These are phyloP conservation scores for Dactylella cylindrospora DNA, from an alignment of 2,329 filamentous ascomycete genomes.

Conservation along the genomic window DNA sequence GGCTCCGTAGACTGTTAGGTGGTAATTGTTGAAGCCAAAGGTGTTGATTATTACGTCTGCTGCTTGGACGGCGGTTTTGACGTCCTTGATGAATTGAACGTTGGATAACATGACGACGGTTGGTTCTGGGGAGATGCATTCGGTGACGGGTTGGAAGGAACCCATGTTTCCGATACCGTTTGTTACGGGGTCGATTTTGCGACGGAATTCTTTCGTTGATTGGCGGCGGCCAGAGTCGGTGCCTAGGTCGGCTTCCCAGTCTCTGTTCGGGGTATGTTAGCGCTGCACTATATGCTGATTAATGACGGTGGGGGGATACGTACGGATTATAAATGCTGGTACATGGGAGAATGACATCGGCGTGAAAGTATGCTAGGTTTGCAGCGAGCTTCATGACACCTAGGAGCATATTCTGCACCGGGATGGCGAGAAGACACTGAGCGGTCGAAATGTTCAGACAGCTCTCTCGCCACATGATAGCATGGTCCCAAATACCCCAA, in stretches of 20 bases:
- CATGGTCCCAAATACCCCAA: constrained; percentile 66
- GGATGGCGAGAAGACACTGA: constrained; percentile 57
- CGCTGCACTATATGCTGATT: neutral
- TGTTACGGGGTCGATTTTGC: constrained; percentile 66
- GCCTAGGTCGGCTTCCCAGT: constrained; percentile 65
- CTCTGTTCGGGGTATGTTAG: constrained; percentile 46
- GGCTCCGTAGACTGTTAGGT: constrained; percentile 64
- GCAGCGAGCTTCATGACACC: constrained; percentile 57
- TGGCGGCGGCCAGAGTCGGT: constrained; percentile 61
- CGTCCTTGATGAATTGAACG: constrained; percentile 63
- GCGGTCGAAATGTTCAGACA: constrained; percentile 58
- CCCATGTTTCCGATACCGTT: constrained; percentile 68
- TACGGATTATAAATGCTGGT: constrained; percentile 64
- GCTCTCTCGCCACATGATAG: constrained; percentile 63
- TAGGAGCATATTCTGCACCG: constrained; percentile 57
- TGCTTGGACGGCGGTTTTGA: constrained; percentile 65
- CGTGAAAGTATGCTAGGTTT: constrained; percentile 58
- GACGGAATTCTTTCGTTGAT: constrained; percentile 61
- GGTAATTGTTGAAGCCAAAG: constrained; percentile 67
- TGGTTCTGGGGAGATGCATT: constrained; percentile 61
- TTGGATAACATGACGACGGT: constrained; percentile 69
- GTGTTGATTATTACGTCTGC: constrained; percentile 67
- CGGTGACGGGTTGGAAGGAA: constrained; percentile 62
- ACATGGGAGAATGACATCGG: constrained; percentile 63
- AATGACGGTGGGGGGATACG: constrained; percentile 4